These are phyloP conservation scores for Eragrostis tef DNA, from an alignment of 202 grass and related monocot genomes.

Conservation along the genomic window DNA sequence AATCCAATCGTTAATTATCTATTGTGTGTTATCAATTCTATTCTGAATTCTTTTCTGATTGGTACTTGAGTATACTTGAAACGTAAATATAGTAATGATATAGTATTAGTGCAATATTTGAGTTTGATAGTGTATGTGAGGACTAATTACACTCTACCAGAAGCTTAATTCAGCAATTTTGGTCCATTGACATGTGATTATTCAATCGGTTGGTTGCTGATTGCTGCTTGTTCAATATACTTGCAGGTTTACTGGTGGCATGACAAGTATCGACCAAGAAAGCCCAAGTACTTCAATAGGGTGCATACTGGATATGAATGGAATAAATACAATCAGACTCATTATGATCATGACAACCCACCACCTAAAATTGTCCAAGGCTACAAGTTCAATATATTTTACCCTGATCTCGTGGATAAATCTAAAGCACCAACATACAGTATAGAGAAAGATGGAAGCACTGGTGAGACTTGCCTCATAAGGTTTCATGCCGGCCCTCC, in stretches of 20 bases:
- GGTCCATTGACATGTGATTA: slow-evolving; percentile 8
- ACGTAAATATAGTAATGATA: neutral
- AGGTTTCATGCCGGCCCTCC: slow-evolving; percentile 94
- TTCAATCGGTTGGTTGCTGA: slow-evolving; percentile 37
- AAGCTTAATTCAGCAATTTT: slow-evolving; percentile 14
- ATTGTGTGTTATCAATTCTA: neutral
- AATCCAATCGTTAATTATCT: neutral
- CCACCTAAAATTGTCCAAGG: slow-evolving; percentile 95
- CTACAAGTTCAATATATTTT: slow-evolving; percentile 99
- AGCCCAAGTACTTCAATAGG: slow-evolving; percentile 96
- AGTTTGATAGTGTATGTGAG: neutral
- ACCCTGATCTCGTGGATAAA: slow-evolving; percentile 97
- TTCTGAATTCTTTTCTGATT: slow-evolving; percentile 10
- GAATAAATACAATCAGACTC: slow-evolving; percentile 99
- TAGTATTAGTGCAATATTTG: neutral
- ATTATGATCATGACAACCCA: slow-evolving; percentile 97
- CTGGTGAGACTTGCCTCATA: slow-evolving; percentile 83
- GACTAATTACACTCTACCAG: neutral
- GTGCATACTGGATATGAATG: slow-evolving; percentile 99
- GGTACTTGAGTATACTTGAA: slow-evolving; percentile 10
- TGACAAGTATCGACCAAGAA: slow-evolving; percentile 93
- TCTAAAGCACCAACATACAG: slow-evolving; percentile 80
- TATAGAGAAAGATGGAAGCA: slow-evolving; percentile 88
- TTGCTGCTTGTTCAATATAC: slow-evolving; percentile 35
- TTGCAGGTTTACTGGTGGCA: slow-evolving; percentile 98